Conservation (phyloP, 306 rosid species). For the Rubus parviflorus region DNA sequence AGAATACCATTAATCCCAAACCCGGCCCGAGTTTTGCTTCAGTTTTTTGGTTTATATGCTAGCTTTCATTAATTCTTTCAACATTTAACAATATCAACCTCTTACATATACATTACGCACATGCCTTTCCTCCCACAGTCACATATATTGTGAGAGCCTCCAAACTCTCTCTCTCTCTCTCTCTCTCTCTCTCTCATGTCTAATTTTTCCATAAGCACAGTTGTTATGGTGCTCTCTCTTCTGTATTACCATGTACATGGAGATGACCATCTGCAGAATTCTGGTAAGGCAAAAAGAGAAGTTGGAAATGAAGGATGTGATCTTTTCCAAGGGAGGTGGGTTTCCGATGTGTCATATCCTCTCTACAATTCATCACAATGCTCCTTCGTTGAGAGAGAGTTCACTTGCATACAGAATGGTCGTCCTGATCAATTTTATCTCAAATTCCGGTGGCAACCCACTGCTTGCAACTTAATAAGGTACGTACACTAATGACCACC, state of each 20-base stretch:
- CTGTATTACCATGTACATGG: slow-evolving; percentile 3
- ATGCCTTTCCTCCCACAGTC: not conserved
- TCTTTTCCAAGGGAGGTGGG: slow-evolving; percentile 26
- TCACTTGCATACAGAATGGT: slow-evolving; percentile 19
- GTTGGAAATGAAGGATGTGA: slow-evolving; percentile 1
- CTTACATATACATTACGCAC: not conserved
- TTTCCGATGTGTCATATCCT: slow-evolving; percentile 21
- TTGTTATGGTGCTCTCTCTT: slow-evolving; percentile 1
- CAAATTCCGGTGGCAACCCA: slow-evolving; percentile 25
- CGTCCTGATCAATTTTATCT: slow-evolving; percentile 11
- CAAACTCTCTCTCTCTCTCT: not conserved
- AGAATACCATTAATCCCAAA: no score
- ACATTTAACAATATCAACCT: not conserved
- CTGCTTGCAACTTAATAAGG: slow-evolving; percentile 11
- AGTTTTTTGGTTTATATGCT: no score
- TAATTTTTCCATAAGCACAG: not conserved
- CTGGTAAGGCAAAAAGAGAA: not conserved
- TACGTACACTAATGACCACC: not conserved
- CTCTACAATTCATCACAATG: slow-evolving; percentile 14
- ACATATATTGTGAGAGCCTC: slow-evolving; percentile 13
- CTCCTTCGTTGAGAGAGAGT: slow-evolving; percentile 10
- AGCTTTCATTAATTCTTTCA: no score
- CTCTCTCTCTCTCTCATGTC: slow-evolving; percentile 2
- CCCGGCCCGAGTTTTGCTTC: no score
- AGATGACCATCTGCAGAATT: not conserved